Conservation (phyloP, 495 filamentous ascomycete species). For the Aspergillus sclerotioniger region DNA sequence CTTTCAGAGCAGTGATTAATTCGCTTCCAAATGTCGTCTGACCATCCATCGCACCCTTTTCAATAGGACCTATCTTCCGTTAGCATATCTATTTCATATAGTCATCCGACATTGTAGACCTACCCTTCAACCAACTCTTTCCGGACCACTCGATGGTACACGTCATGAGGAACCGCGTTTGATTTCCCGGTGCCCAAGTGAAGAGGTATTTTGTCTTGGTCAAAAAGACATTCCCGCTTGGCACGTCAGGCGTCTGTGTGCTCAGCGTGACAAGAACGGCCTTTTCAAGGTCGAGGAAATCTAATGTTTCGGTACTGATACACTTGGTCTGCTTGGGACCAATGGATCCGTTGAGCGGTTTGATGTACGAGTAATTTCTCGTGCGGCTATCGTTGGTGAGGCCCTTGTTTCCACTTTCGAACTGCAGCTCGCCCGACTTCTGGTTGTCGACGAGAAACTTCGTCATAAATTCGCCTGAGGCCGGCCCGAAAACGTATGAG, state of each 20-base stretch:
- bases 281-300: slow-evolving; percentile 83
- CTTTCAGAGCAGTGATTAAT: slow-evolving; percentile 68
- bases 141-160: slow-evolving; percentile 94
- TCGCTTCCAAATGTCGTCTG: slow-evolving; percentile 78
- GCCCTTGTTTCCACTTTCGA: slow-evolving; percentile 77
- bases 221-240: slow-evolving; percentile 85
- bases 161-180: slow-evolving; percentile 78
- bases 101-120: slow-evolving; percentile 17
- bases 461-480: slow-evolving; percentile 72
- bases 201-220: slow-evolving; percentile 94
- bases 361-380: slow-evolving; percentile 84
- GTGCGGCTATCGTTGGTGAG: slow-evolving; percentile 69
- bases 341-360: slow-evolving; percentile 77
- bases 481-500: slow-evolving; percentile 78
- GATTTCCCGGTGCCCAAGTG: slow-evolving; percentile 81
- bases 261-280: slow-evolving; percentile 71
- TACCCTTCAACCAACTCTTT: slow-evolving; percentile 98
- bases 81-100: slow-evolving; percentile 12
- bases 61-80: slow-evolving; percentile 71
- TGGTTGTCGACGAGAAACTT: slow-evolving; percentile 85
- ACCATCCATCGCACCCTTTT: slow-evolving; percentile 91
- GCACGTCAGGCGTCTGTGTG: slow-evolving; percentile 93
- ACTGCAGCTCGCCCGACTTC: slow-evolving; percentile 80
- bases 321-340: slow-evolving; percentile 96
- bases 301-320: slow-evolving; percentile 78